Percentiles rank a stretch among this genome's conserved stretches.
Conservation (phyloP, 441 rosid species). For the Euphorbia neoarborescens region DNA sequence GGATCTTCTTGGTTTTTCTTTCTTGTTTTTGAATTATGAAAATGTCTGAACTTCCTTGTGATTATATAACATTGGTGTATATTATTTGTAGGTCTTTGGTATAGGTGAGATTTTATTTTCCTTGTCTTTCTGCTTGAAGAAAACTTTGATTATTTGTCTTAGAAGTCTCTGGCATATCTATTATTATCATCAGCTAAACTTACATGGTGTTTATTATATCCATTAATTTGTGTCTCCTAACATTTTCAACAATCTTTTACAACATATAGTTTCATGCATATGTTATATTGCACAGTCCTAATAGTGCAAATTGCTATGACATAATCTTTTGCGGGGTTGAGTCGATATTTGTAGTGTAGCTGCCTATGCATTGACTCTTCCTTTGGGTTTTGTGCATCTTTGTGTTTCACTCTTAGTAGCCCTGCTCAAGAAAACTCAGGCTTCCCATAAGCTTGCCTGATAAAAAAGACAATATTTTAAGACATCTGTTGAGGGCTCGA, state of each 20-base stretch:
- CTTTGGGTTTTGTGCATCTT: not conserved
- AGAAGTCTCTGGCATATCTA: not conserved
- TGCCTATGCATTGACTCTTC: not conserved
- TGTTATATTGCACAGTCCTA: not conserved
- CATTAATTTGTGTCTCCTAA: not conserved
- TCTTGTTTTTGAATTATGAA: not conserved
- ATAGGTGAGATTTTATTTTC: not conserved
- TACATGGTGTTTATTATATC: not conserved
- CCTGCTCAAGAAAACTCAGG: constrained; percentile 16
- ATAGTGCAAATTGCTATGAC: not conserved
- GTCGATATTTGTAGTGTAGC: constrained; percentile 2
- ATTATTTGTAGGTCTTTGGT: not conserved
- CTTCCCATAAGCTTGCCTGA: constrained; percentile 9
- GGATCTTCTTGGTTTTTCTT: not conserved
- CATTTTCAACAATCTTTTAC: not conserved
- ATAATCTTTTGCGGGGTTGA: not conserved
- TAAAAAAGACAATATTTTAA: not conserved
- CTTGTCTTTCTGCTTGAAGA: not conserved
- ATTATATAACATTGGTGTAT: not conserved
- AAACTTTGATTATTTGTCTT: too few relatives aligned
- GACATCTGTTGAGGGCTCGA: not conserved
- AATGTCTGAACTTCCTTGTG: not conserved
- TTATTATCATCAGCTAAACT: not conserved
- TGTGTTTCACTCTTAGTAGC: constrained; percentile 3
- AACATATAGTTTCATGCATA: not conserved